Conservation (phyloP, 2,329 filamentous ascomycete species). For the Calonectria hawksworthii region DNA sequence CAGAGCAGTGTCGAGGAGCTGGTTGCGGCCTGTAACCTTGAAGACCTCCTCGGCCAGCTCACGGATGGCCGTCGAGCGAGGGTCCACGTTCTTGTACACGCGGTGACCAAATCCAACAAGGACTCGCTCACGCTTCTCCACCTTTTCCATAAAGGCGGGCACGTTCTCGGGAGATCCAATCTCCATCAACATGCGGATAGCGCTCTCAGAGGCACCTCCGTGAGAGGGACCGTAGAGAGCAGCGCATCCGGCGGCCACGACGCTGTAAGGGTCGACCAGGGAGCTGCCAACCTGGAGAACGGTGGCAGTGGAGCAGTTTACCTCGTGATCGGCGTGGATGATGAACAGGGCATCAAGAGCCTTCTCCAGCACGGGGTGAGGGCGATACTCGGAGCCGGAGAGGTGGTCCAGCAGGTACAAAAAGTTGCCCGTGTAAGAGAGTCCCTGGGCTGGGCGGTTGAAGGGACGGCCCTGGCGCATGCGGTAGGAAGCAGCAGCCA, state of each 20-base stretch:
- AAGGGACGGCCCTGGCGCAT: slow-evolving; percentile 67
- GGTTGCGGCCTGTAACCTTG: slow-evolving; percentile 63
- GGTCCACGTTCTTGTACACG: slow-evolving; percentile 68
- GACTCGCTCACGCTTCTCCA: slow-evolving; percentile 64
- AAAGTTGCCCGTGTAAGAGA: slow-evolving; percentile 69
- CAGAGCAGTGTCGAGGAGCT: slow-evolving; percentile 64
- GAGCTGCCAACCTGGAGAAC: slow-evolving; percentile 69
- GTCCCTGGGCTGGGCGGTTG: slow-evolving; percentile 61
- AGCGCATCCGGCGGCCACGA: slow-evolving; percentile 66
- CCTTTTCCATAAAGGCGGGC: slow-evolving; percentile 62
- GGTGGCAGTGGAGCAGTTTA: slow-evolving; percentile 70
- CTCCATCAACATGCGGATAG: slow-evolving; percentile 66
- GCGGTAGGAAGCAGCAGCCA: slow-evolving; percentile 65
- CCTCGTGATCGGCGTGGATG: slow-evolving; percentile 71
- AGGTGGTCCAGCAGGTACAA: slow-evolving; percentile 67
- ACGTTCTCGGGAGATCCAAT: slow-evolving; percentile 66
- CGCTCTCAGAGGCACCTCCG: slow-evolving; percentile 71
- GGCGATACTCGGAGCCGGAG: slow-evolving; percentile 60
- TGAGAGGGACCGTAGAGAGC: slow-evolving; percentile 70
- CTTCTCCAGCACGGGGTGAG: slow-evolving; percentile 64
- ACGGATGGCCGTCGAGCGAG: slow-evolving; percentile 64
- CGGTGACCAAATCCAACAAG: slow-evolving; percentile 70
- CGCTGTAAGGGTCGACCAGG: slow-evolving; percentile 68
- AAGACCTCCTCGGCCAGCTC: slow-evolving; percentile 65
- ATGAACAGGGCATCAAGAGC: slow-evolving; percentile 68